Evolutionary conservation across 179 eudicot genomes (phyloP), one percentile per base, ranked within the genome.

Genomic region (Patellifolia procumbens): DNA sequence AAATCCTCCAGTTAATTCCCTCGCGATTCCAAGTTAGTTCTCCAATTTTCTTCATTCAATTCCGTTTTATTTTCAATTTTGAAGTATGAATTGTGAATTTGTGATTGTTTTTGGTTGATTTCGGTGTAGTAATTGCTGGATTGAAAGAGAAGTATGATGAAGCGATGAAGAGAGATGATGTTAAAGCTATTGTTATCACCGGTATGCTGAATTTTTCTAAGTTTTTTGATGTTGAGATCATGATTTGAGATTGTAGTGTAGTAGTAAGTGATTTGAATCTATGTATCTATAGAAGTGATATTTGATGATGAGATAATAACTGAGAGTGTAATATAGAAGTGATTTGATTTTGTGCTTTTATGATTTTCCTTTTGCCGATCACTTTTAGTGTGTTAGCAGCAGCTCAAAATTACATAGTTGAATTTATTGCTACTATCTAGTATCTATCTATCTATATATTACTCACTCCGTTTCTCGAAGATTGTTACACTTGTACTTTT

Each of bases 1-100:
- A 22, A 92, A 92, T 79, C 97, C 97, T 32, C 97, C 96, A 0
- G 97, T 92, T 51, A 92, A 91, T 66, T 86, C 93, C 6, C 78
- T 92, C 1, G 83, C 91, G 5, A 60, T 85, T 72, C 78, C 83
- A 17, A 77, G 97, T 73, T 56, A 22, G 51, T 45, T 65, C 52
- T 68, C 52, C 6, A 35, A 7, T 46, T 49, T 17, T 67, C 55
- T 0, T 24, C 4, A 19, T 51, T 22, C 11, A 6, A 19, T 51
- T 29, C 16, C 12, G 28, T 20, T 46, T 45, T 2, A 32, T 26
- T 49, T 75, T 70, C 1, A 35, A 20, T 22, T 58, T 58, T 34
- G 3, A 0, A 15, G 51, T 22, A 13, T 11, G 20, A 70, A 39
- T 37, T 64, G 3, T 55, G 58, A 29, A 63, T 28, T n/a, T 43